Conservation (phyloP, 257 asterid species). For the Ehretia macrophylla region DNA sequence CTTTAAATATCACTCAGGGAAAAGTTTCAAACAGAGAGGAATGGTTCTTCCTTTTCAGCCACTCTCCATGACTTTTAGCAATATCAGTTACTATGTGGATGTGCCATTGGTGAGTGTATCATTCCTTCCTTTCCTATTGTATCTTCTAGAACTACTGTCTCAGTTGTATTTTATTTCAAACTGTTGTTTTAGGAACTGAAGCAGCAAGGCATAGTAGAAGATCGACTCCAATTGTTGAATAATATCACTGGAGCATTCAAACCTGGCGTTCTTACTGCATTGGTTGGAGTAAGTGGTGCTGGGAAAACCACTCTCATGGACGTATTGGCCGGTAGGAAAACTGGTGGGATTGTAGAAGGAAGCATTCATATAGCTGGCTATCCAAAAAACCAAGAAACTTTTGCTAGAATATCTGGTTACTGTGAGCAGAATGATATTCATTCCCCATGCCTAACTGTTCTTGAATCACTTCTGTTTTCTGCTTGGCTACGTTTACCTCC, state of each 20-base stretch:
- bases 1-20: conserved; percentile 42
- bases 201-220: conserved; percentile 83
- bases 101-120: conserved; percentile 66
- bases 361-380: conserved; percentile 73
- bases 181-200: conserved; percentile 65
- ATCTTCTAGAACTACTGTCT: not conserved
- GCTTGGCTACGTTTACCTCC: conserved; percentile 84
- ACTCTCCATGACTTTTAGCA: conserved; percentile 82
- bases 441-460: conserved; percentile 88
- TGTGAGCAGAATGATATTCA: conserved; percentile 97
- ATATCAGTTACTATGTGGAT: conserved; percentile 83
- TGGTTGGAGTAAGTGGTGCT: conserved; percentile 96
- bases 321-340: conserved; percentile 92
- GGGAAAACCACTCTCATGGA: conserved; percentile 99
- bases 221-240: conserved; percentile 66
- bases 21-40: conserved; percentile 72
- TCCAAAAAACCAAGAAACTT: conserved; percentile 87
- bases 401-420: conserved; percentile 95
- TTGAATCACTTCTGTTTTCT: conserved; percentile 85
- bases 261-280: conserved; percentile 92
- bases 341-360: conserved; percentile 90
- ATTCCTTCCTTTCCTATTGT: conserved; percentile 13
- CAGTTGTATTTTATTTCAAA: not conserved
- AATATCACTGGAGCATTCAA: conserved; percentile 86
- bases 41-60: conserved; percentile 95